Evolutionary conservation across 176 grass and related monocot genomes (phyloP), one percentile per base, ranked within the genome.

Genomic region (Avena eriantha): DNA sequence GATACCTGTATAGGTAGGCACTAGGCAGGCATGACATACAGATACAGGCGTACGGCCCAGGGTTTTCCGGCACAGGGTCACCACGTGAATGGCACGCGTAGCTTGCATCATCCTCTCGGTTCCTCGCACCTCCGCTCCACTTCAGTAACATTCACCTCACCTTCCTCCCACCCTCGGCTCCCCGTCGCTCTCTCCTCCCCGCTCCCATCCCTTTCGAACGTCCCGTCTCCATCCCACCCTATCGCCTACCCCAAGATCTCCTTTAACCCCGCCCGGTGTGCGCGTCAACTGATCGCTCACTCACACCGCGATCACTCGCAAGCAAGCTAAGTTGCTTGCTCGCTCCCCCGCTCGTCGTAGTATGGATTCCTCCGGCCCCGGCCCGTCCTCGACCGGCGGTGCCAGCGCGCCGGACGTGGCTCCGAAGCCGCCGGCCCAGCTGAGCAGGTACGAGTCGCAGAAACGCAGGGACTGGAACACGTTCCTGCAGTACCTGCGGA

Each of bases 391-490:
- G 1, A 61, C 46, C 0, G 63, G 61, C 16, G 71, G 73, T 13
- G 21, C 33, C 19, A 39, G 53, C 18, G 63, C 41, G 24, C 68
- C 79, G 18, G 64, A 29, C 50, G 31, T 70, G 64, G 59, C 80
- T 45, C 76, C 78, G 26, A 33, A 39, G 56, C 63, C 22, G 21
- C 61, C 88, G 10, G 61, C 74, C 23, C 95, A 88, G 78, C 90
- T 90, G 61, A 99, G 97, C 85, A 68, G 97, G 85, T 99, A 99
- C 85, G 97, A 96, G 82, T 92, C 97, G 72, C 97, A 99, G 92
- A 99, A 99, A 89, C 85, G 97, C 12, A 75, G 97, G 61, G 97
- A 99, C 89, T 99, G 97, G 97, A 99, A 93, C 89, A 96, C 97
- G 65, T 99, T 99, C 87, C 87, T 99, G 85, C 92, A 96, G 90